Evolutionary conservation across 192 early-diverging fungal species (phyloP).

Genomic region (Funneliformis geosporum): DNA sequence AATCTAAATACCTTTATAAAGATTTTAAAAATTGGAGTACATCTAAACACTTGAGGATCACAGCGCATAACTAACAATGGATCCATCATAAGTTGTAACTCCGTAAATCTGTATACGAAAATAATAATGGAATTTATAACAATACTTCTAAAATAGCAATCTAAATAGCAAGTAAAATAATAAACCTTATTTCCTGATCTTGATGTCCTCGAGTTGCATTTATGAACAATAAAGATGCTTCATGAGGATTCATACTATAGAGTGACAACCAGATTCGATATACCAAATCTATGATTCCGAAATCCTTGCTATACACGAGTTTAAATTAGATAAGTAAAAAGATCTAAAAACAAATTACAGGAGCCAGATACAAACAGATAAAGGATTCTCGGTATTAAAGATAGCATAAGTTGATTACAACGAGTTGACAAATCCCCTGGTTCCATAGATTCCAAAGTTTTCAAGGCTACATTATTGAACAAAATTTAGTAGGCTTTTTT

Average conservation of each 20-base stretch:
- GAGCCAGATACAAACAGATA: conserved; percentile 25
- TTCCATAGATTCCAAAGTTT: conserved; percentile 26
- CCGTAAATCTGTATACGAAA: not conserved
- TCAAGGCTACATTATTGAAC: conserved; percentile 16
- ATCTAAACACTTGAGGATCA: conserved; percentile 57
- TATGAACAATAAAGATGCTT: conserved; percentile 38
- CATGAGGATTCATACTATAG: conserved; percentile 37
- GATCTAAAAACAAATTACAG: not conserved
- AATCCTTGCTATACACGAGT: conserved; percentile 10
- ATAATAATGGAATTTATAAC: not conserved
- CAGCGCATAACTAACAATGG: conserved; percentile 58
- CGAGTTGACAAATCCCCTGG: conserved; percentile 15
- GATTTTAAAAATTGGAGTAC: conserved; percentile 46
- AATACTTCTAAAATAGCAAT: too few species aligned
- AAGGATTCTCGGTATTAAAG: conserved; percentile 29
- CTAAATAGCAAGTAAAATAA: not conserved
- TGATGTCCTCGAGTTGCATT: conserved; percentile 26
- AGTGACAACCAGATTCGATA: conserved; percentile 38
- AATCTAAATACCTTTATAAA: conserved; percentile 40
- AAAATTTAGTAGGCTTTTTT: not conserved
- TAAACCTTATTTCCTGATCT: not conserved
- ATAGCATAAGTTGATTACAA: conserved; percentile 25
- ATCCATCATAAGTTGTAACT: conserved; percentile 46
- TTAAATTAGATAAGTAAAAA: not conserved
- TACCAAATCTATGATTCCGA: conserved; percentile 34